A percentile compares a stretch with the other conserved stretches of the same genome.
These are phyloP conservation scores for Boletus rubroflammeus DNA, from an alignment of 768 basidiomycete species.

Conservation along the genomic window DNA sequence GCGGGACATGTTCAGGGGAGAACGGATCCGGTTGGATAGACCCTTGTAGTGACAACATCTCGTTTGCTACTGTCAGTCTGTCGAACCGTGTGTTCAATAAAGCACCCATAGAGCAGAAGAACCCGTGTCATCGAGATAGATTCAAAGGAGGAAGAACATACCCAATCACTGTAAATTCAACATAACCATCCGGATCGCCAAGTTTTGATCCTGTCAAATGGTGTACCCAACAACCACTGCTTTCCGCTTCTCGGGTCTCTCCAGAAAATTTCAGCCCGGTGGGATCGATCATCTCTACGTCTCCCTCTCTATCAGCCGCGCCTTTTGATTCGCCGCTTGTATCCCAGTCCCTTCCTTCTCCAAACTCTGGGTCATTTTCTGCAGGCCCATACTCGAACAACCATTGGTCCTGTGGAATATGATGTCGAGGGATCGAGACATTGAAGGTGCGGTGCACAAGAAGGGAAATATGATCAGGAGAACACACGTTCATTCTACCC, in stretches of 20 bases:
- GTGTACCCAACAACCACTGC: slow-evolving; percentile 77
- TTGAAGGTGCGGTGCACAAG: slow-evolving; percentile 92
- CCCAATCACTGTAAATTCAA: slow-evolving; percentile 91
- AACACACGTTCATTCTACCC: slow-evolving; percentile 84
- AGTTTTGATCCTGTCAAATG: slow-evolving; percentile 63
- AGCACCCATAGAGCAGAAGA: background rate
- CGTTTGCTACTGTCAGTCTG: slow-evolving; percentile 86
- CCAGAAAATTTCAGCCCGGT: background rate
- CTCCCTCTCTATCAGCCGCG: background rate
- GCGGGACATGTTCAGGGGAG: slow-evolving; percentile 52
- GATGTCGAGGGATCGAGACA: slow-evolving; percentile 88
- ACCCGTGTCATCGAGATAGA: background rate
- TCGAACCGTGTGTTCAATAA: slow-evolving; percentile 6
- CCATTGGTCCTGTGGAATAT: slow-evolving; percentile 80
- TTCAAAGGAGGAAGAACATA: slow-evolving; percentile 8
- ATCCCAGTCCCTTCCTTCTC: slow-evolving; percentile 31
- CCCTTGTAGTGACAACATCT: slow-evolving; percentile 88
- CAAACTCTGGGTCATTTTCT: slow-evolving; percentile 77
- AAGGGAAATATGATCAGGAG: slow-evolving; percentile 88
- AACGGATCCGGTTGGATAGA: slow-evolving; percentile 78
- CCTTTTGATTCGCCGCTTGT: slow-evolving; percentile 16
- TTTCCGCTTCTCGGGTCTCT: slow-evolving; percentile 36
- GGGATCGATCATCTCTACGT: slow-evolving; percentile 13
- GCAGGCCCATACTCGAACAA: slow-evolving; percentile 83
- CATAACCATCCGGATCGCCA: slow-evolving; percentile 60